A percentile compares a stretch with the other conserved stretches of the same genome.
Conservation (phyloP, 768 basidiomycete genomes). For the Tylopilus sp. region DNA sequence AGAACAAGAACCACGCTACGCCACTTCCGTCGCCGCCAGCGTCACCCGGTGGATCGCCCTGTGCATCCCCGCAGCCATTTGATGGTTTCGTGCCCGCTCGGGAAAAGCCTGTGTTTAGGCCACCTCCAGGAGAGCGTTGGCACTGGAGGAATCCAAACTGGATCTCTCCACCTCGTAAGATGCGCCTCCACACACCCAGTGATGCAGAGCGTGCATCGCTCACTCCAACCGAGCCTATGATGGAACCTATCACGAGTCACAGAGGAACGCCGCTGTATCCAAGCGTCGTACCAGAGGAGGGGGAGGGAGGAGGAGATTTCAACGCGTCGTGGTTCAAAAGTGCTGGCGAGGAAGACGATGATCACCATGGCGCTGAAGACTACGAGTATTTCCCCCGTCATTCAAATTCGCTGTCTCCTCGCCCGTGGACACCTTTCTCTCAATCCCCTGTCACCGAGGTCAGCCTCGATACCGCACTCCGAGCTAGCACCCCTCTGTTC, state of each 20-base stretch:
- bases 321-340: constrained; percentile 8
- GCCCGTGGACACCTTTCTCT: constrained; percentile 26
- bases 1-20: constrained; percentile 20
- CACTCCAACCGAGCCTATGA: constrained; percentile 29
- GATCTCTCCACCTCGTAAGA: constrained; percentile 31
- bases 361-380: constrained; percentile 5
- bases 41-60: constrained; percentile 26
- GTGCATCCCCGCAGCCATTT: constrained; percentile 11
- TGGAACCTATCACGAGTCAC: constrained; percentile 14
- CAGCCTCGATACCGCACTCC: constrained; percentile 24
- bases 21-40: constrained; percentile 27
- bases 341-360: constrained; percentile 8
- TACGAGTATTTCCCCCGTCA: constrained; percentile 13
- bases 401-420: constrained; percentile 23
- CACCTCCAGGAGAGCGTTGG: constrained; percentile 30
- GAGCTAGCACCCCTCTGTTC: constrained; percentile 32
- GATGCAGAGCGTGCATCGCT: constrained; percentile 24
- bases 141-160: constrained; percentile 35
- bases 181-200: constrained; percentile 22
- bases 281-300: constrained; percentile 8
- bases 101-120: constrained; percentile 20
- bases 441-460: constrained; percentile 23
- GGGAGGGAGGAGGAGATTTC: constrained; percentile 7
- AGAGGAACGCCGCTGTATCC: not conserved
- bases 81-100: constrained; percentile 15